Evolutionary conservation across 768 basidiomycete species (phyloP), one percentile per base, ranked within the genome.

Genomic region (Cantharellus anzutake): DNA sequence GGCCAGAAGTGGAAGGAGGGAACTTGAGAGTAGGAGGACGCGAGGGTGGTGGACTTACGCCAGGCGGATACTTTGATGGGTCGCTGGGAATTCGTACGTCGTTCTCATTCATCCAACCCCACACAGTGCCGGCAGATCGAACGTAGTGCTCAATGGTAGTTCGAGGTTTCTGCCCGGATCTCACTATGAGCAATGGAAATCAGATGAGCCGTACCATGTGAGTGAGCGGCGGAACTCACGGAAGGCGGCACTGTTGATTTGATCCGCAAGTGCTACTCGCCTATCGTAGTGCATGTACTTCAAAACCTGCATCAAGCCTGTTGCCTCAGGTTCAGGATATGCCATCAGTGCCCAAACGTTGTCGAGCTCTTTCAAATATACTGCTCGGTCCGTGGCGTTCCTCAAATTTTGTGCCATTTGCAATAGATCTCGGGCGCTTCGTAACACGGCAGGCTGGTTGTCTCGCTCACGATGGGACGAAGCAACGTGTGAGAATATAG

Each of bases 241-340:
- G 7, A 96, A 70, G 53, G 96, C 85, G 14, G 91, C 92, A 51
- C 79, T 76, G 64, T 93, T 86, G 48, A 98, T 82, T 71, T 92
- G 86, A 60, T 89, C 85, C 3, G 91, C 91, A 29, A 96, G 78
- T 3, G 78, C 80, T 63, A 86, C 83, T 61, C 92, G 78, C 66
- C 92, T 74, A 58, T 79, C 80, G 68, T 84, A 82, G 42, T 78
- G 76, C 62, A 96, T 70, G 70, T 93, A 97, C 59, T 76, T 80
- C 14, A 78, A 73, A 65, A 91, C 75, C 11, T 55, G 7, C 7
- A 37, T 7, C 34, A 84, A 77, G 65, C 88, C 88, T 42, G 73
- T 78, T 65, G 88, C 87, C 35, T 55, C 52, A 0, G 91, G 86
- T 20, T 82, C 75, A 42, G 76, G 77, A 70, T 94, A 96, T n/a